Percentiles rank a stretch among this genome's conserved stretches.
Evolutionary conservation across 1,284 basidiomycete genomes (phyloP).

Genomic region (Stereum hirsutum): DNA sequence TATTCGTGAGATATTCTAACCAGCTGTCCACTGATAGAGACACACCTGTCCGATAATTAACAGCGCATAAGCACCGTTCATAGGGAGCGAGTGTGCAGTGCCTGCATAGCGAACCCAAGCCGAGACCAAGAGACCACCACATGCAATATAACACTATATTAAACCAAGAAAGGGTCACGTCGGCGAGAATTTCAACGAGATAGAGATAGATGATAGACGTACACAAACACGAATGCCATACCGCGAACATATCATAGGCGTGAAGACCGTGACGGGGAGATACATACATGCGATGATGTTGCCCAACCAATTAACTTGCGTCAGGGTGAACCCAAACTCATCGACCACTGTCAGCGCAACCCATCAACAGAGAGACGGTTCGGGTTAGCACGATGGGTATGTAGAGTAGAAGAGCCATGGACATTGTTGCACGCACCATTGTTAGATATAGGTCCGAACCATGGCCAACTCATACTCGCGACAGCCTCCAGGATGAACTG

Average conservation of each 20-base stretch:
- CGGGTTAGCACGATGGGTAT: background rate
- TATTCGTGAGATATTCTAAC: slow-evolving; percentile 1
- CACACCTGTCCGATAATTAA: slow-evolving; percentile 63
- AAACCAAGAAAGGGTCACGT: background rate
- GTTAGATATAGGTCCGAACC: slow-evolving; percentile 73
- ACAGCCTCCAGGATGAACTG: slow-evolving; percentile 55
- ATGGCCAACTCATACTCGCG: slow-evolving; percentile 55
- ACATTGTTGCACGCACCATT: too few relatives aligned
- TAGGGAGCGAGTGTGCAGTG: slow-evolving; percentile 41
- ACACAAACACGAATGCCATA: slow-evolving; percentile 56
- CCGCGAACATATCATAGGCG: slow-evolving; percentile 46
- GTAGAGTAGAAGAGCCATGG: slow-evolving; percentile 9
- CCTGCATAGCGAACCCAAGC: slow-evolving; percentile 72
- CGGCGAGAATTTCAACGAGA: too few relatives aligned
- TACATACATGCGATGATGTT: slow-evolving; percentile 56
- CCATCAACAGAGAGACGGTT: background rate
- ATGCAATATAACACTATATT: slow-evolving; percentile 44
- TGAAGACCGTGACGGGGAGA: slow-evolving; percentile 46
- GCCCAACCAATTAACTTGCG: slow-evolving; percentile 70
- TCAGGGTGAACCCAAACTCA: slow-evolving; percentile 54
- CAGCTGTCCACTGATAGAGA: background rate
- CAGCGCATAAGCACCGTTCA: slow-evolving; percentile 43
- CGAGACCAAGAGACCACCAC: slow-evolving; percentile 42
- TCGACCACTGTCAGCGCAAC: slow-evolving; percentile 31
- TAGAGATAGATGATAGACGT: slow-evolving; percentile 16